phyloP scores from a whole-genome alignment of 345 rosid genomes.

The Sonneratia alba region DNA sequence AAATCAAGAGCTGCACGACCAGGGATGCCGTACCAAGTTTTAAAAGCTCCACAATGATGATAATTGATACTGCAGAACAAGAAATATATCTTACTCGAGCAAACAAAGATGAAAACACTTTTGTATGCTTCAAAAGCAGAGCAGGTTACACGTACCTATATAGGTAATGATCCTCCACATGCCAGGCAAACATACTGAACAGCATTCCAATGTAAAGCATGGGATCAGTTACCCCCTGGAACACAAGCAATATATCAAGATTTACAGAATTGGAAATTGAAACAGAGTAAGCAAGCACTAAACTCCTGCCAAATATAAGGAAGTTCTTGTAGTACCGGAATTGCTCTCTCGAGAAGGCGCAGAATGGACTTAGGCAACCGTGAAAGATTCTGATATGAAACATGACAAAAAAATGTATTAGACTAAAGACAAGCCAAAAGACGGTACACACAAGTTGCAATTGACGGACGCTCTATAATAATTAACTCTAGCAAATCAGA shows the following conservation, averaged over 20 bases:
- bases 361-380: conserved; percentile 72
- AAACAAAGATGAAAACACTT: conserved; percentile 3
- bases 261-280: neutral
- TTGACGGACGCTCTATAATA: neutral
- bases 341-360: conserved; percentile 77
- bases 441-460: neutral
- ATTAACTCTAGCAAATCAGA: no score
- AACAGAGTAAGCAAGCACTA: neutral
- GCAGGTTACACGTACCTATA: conserved; percentile 51
- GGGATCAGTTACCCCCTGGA: conserved; percentile 98
- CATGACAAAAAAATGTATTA: neutral
- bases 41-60: conserved; percentile 98
- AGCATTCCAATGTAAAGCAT: conserved; percentile 99
- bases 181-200: conserved; percentile 99
- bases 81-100: neutral
- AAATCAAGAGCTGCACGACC: conserved; percentile 86
- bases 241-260: conserved; percentile 11
- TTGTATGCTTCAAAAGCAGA: neutral
- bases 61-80: conserved; percentile 71
- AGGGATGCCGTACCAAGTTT: conserved; percentile 99
- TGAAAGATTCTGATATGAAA: conserved; percentile 62
- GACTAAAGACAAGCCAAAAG: neutral
- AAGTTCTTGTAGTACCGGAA: conserved; percentile 52
- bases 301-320: neutral
- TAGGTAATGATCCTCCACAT: conserved; percentile 96